Evolutionary conservation across 768 basidiomycete genomes (phyloP), one percentile per base, ranked within the genome.

Genomic region (Mycena leptocephala): DNA sequence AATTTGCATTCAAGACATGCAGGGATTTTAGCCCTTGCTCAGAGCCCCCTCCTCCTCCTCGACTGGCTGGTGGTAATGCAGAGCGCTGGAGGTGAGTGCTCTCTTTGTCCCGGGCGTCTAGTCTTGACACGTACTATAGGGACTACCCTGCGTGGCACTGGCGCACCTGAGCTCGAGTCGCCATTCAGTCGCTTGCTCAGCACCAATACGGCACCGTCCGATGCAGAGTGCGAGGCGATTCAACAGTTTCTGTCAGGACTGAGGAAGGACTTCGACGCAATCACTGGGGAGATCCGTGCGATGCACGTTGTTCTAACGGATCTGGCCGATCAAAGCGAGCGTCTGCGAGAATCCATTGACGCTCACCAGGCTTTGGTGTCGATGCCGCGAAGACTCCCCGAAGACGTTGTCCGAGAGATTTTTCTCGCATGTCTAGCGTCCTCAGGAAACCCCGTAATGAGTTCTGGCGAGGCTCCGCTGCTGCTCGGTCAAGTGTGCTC

Each of bases 211-310:
- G 70, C 26, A n/a, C 70, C 70, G 11, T 53, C 61, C 51, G 70
- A 72, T 64, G 70, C 33, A 56, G 70, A 72, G 37, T 63, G 48
- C 61, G 61, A 35, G 7, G 61, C 70, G 16, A 72, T 72, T 55
- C 61, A 48, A 56, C 70, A 72, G 61, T 72, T 72, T 41, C 70
- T 72, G 61, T 72, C 70, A 55, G 39, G 8, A 6, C 70, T 72
- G 18, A n/a, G 37, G 70, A 64, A 63, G 51, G 37, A 64, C 48
- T 56, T 63, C 35, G 62, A 33, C 14, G 28, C 37, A 18, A 35
- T 64, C 13, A 56, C 35, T 16, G 37, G 20, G 11, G 61, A 64
- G 56, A 64, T 64, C 35, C n/a, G 33, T 48, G 6, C 61, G 35
- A 72, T 72, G 70, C 61, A 56, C 32, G 20, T 32, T 32, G 39